These are phyloP conservation scores for Coffea canephora DNA, from an alignment of 257 asterid species.

Conservation along the genomic window DNA sequence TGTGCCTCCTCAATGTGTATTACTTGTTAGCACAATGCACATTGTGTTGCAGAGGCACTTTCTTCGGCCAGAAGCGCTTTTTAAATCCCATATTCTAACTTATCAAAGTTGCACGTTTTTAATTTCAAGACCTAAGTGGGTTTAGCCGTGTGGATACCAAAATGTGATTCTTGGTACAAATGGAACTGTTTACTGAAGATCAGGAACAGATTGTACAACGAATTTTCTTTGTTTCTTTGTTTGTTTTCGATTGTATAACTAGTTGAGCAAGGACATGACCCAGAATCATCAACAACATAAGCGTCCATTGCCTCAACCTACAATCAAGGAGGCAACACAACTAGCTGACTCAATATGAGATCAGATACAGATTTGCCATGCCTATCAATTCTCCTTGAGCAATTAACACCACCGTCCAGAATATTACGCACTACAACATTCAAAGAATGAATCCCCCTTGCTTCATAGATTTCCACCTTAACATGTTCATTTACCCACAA, in stretches of 20 bases:
- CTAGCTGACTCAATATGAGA: constrained; percentile 61
- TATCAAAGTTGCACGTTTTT: neutral
- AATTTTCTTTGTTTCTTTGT: no score
- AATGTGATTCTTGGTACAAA: neutral
- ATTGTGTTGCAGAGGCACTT: neutral
- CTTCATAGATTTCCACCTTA: constrained; percentile 82
- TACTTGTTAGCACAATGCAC: neutral
- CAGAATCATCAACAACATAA: neutral
- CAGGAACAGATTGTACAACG: neutral
- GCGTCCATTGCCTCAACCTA: neutral
- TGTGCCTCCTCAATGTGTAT: neutral
- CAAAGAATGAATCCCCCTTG: constrained; percentile 65
- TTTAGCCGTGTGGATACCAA: neutral
- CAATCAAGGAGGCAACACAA: constrained; percentile 61
- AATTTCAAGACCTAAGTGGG: neutral
- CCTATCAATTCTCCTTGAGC: constrained; percentile 91
- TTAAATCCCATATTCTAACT: neutral
- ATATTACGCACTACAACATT: constrained; percentile 79
- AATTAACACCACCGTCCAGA: constrained; percentile 93
- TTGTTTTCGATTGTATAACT: neutral
- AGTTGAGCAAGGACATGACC: neutral
- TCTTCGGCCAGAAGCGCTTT: neutral
- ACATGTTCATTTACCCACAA: constrained; percentile 52
- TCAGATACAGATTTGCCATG: constrained; percentile 91
- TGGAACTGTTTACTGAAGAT: neutral